These are phyloP conservation scores for Aureobasidium leucospermi DNA, from an alignment of 2,329 filamentous ascomycete species.

Conservation along the genomic window DNA sequence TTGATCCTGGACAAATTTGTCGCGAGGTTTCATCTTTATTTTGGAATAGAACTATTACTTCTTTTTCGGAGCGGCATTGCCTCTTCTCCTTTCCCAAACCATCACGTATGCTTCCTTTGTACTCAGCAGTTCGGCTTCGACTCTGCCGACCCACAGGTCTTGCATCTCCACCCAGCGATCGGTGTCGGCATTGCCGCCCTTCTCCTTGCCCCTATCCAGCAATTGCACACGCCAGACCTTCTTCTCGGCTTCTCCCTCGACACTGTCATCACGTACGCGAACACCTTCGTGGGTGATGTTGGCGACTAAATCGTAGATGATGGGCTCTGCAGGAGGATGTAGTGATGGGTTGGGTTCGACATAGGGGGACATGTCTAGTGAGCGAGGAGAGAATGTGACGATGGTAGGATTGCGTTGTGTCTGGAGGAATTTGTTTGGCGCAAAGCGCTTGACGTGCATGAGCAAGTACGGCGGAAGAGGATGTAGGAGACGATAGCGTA, in stretches of 20 bases:
- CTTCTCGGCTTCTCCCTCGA: slow-evolving; percentile 83
- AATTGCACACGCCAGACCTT: slow-evolving; percentile 95
- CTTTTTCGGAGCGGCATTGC: slow-evolving; percentile 23
- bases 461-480: slow-evolving; percentile 85
- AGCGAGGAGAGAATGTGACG: slow-evolving; percentile 83
- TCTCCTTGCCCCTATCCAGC: slow-evolving; percentile 52
- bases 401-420: slow-evolving; percentile 92
- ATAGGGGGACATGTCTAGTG: slow-evolving; percentile 81
- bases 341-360: slow-evolving; percentile 76
- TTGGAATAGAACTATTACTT: neutral
- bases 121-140: slow-evolving; percentile 82
- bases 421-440: slow-evolving; percentile 89
- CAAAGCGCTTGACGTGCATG: slow-evolving; percentile 96
- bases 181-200: slow-evolving; percentile 34
- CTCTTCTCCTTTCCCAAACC: slow-evolving; percentile 82
- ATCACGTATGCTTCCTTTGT: slow-evolving; percentile 92
- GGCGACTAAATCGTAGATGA: slow-evolving; percentile 91
- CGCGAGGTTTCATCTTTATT: neutral
- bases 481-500: slow-evolving; percentile 82
- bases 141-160: slow-evolving; percentile 85
- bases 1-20: too few species aligned
- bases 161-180: slow-evolving; percentile 84
- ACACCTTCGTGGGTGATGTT: slow-evolving; percentile 88
- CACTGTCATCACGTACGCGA: slow-evolving; percentile 66
- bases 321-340: slow-evolving; percentile 68